Base-by-base conservation (phyloP, 2,329 filamentous ascomycete species). In the Talaromyces sp. region DNA sequence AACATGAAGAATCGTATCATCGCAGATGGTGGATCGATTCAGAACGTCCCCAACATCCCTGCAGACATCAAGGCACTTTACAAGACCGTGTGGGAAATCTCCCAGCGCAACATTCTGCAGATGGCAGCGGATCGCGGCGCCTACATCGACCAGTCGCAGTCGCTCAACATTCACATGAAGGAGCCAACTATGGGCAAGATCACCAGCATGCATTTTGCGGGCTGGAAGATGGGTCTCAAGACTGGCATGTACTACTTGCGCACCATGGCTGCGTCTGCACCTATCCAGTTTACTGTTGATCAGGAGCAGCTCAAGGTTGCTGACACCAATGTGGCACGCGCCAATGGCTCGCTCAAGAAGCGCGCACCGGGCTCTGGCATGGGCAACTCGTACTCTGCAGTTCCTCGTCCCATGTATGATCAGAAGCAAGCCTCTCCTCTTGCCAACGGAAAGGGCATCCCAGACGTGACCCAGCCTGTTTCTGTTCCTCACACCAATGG, bases 1-100 rank as follows among this genome's bases (percentile, higher is more conserved):
- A 91, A 92, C 81, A 99, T 99, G 94, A 99, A 99, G 88, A 99
- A 99, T 83, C 92, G 94, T 70, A 99, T 99, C 83, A 99, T 99
- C 71, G 89, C 94, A 61, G 93, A 97, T 64, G 91, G 91, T 67
- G 94, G 94, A 66, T 97, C 93, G 21, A 89, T 99, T 59, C 94
- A 97, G 78, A 93, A 94, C 77, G 93, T 99, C 65, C 90, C 93
- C 73, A 97, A 95, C 79, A 97, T 99, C 64, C 93, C 94, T 14
- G 86, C 89, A 32, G 94, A 99, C 68, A 89, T 96, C 83, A 99
- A 99, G 83, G 87, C 88, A 43, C 85, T 99, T 7, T 99, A 99
- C 86, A 99, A 99, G 88, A 99, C 94, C 3, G 94, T 99, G 24
- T 99, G 94, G 94, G 94, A 99, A 76, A 97, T 99, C 71, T 96